Percentiles rank a stretch among this genome's conserved stretches.
Evolutionary conservation across 1,139 yeast genomes (phyloP).

Genomic region (Yamadazyma membranifaciens): DNA sequence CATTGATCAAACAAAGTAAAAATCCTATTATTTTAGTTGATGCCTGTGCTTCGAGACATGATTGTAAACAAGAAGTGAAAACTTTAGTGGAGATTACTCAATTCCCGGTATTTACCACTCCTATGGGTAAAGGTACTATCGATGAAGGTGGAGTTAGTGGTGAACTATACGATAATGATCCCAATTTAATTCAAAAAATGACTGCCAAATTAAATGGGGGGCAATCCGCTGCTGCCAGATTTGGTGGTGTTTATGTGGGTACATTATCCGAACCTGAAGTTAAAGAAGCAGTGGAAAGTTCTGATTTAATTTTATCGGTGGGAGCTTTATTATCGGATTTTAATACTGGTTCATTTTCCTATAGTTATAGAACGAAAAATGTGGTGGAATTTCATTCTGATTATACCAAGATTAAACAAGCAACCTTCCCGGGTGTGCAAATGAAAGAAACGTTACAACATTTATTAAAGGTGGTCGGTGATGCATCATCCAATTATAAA

Average conservation of each 20-base stretch:
- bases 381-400: slow-evolving; percentile 89
- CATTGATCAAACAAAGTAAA: slow-evolving; percentile 53
- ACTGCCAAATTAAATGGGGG: slow-evolving; percentile 24
- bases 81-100: slow-evolving; percentile 66
- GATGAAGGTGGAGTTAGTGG: slow-evolving; percentile 54
- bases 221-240: slow-evolving; percentile 52
- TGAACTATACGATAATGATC: slow-evolving; percentile 25
- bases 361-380: slow-evolving; percentile 75
- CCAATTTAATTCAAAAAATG: slow-evolving; percentile 24
- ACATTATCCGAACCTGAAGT: slow-evolving; percentile 74
- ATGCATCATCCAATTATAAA: slow-evolving; percentile 35
- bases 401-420: slow-evolving; percentile 72
- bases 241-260: slow-evolving; percentile 87
- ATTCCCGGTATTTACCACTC: slow-evolving; percentile 83
- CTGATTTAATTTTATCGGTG: slow-evolving; percentile 74
- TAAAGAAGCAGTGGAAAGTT: slow-evolving; percentile 68
- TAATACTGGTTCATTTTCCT: slow-evolving; percentile 88
- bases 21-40: slow-evolving; percentile 79
- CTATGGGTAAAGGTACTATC: slow-evolving; percentile 85
- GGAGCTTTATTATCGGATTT: slow-evolving; percentile 86
- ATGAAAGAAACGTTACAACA: slow-evolving; percentile 68
- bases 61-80: slow-evolving; percentile 59
- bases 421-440: slow-evolving; percentile 73
- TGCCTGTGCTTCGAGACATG: slow-evolving; percentile 84
- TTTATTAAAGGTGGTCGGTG: slow-evolving; percentile 38